Evolutionary conservation across 106 monocot genomes (phyloP), one percentile per base, ranked within the genome.

Genomic region (Narthecium ossifragum): DNA sequence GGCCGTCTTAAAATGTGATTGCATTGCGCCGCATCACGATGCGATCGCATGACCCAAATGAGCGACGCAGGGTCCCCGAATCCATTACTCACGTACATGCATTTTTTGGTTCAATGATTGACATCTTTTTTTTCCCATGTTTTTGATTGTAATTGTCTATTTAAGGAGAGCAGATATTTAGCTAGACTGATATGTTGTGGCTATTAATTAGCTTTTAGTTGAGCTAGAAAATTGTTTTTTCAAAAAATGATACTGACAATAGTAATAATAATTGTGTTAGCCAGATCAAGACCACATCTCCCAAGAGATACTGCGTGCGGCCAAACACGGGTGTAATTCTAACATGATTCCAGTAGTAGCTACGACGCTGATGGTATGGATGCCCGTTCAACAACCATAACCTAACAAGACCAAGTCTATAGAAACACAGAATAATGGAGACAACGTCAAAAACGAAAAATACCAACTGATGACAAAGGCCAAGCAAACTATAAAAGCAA

Each of bases 201-300:
- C 14, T 43, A 18, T 43, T 18, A n/a, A n/a, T n/a, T n/a, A n/a
- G 4, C 18, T 37, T 6, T 5, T 37, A 37, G 7, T 6, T 37
- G 36, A 22, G 49, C 21, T 49, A 25, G 21, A 49, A 23, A 22
- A 49, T n/a, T n/a, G 23, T 9, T 23, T 49, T 49, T 10, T 49
- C 6, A 22, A 5, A 20, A 1, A 20, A 22, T 61, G 32, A 57
- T 67, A 8, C 17, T 25, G 30, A 40, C 25, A 31, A 17, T 53
- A 18, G 9, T 24, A 47, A 14, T 11, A 27, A 6, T 68, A 27
- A 34, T 51, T n/a, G 34, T 57, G 23, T 77, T 57, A 22, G 31
- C 30, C 40, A 91, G 91, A 75, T 91, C 17, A 91, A 91, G 67
- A 91, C 85, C 46, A 91, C 91, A 39, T 91, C 91, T 61, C 91